Evolutionary conservation across 2,329 filamentous ascomycete genomes (phyloP).

Genomic region (Epichloe gansuensis): DNA sequence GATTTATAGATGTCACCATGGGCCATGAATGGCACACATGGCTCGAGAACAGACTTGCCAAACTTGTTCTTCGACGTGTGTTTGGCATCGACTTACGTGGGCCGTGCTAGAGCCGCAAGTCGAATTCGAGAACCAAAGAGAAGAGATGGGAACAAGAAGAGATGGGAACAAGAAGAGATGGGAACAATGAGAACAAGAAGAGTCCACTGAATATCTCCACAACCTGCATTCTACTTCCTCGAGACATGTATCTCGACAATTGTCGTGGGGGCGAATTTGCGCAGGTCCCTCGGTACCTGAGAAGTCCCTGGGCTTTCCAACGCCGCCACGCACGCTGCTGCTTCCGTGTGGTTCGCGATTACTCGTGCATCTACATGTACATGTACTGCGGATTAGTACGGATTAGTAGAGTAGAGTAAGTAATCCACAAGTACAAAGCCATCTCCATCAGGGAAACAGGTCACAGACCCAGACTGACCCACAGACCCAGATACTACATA

Average conservation of each 20-base stretch:
- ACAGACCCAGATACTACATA: not conserved
- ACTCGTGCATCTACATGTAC: not conserved
- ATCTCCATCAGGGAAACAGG: not conserved
- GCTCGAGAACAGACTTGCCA: not conserved
- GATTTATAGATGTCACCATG: slow-evolving; percentile 3
- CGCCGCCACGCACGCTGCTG: not conserved
- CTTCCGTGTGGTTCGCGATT: not conserved
- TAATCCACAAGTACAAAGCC: not conserved
- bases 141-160: not conserved
- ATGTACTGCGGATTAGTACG: not conserved
- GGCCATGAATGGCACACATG: not conserved
- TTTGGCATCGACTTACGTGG: slow-evolving; percentile 1
- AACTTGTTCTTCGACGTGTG: not conserved
- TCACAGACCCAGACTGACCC: not conserved
- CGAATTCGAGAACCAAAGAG: not conserved
- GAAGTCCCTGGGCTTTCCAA: not conserved
- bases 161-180: not conserved
- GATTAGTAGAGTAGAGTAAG: not conserved
- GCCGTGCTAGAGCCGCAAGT: not conserved
- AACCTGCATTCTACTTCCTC: not conserved
- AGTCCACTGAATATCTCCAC: not conserved
- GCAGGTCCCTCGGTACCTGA: not conserved
- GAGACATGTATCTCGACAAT: not conserved
- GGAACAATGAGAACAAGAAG: not conserved
- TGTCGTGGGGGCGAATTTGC: not conserved